Evolutionary conservation across 768 basidiomycete species (phyloP).

Genomic region (Panaeolus papilionaceus): DNA sequence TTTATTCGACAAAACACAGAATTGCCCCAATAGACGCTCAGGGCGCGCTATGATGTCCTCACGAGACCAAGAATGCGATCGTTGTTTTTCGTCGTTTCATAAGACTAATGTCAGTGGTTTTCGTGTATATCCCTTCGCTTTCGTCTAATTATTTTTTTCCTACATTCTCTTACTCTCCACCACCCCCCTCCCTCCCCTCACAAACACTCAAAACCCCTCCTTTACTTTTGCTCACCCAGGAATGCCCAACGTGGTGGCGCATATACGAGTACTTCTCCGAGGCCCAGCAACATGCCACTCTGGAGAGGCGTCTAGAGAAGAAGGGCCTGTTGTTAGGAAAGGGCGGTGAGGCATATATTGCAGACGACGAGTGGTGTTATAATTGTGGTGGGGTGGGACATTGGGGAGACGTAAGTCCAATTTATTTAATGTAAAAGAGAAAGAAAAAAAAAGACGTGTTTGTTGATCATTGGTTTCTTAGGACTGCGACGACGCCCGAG

Average conservation of each 20-base stretch:
- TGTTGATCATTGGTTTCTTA: too few relatives aligned
- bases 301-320: constrained; percentile 56
- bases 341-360: constrained; percentile 84
- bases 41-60: constrained; percentile 30
- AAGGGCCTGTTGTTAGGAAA: constrained; percentile 58
- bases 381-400: constrained; percentile 62
- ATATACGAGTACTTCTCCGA: constrained; percentile 75
- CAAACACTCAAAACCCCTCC: too few relatives aligned
- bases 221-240: constrained; percentile 44
- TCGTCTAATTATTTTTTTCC: too few relatives aligned
- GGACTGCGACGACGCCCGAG: too few relatives aligned
- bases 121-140: too few relatives aligned
- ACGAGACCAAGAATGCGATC: constrained; percentile 38
- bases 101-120: constrained; percentile 52
- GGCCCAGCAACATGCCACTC: constrained; percentile 51
- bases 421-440: background rate
- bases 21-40: constrained; percentile 69
- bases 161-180: too few relatives aligned
- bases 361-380: constrained; percentile 76
- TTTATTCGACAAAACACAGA: constrained; percentile 40
- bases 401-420: too few relatives aligned
- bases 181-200: too few relatives aligned
- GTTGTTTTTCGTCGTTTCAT: constrained; percentile 72
- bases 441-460: too few relatives aligned
- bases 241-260: constrained; percentile 86